These are phyloP conservation scores for Rhododendron molle DNA, from an alignment of 148 eudicot genomes.

Conservation along the genomic window DNA sequence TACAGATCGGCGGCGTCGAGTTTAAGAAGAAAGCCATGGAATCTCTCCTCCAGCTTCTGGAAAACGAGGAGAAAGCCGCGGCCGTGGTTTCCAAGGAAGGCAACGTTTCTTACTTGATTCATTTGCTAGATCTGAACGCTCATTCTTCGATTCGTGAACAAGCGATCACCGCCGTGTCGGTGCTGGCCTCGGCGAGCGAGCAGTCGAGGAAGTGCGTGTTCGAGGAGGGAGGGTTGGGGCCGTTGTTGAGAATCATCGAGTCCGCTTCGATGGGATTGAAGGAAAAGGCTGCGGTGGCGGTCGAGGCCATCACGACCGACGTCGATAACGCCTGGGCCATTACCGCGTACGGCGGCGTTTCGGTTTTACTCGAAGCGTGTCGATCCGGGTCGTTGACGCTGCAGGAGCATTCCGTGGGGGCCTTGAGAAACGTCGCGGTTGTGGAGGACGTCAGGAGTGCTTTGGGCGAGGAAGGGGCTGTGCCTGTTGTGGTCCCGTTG, in stretches of 20 bases:
- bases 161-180: constrained; percentile 36
- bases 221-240: constrained; percentile 65
- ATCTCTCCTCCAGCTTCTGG: constrained; percentile 34
- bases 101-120: constrained; percentile 33
- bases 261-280: constrained; percentile 30
- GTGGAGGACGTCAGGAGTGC: constrained; percentile 44
- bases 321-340: constrained; percentile 61
- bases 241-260: constrained; percentile 42
- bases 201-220: constrained; percentile 42
- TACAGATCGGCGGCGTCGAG: constrained; percentile 57
- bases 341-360: constrained; percentile 58
- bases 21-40: constrained; percentile 57
- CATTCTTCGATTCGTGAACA: constrained; percentile 31
- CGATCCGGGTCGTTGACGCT: constrained; percentile 35
- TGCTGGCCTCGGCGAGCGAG: constrained; percentile 36
- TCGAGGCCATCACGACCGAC: constrained; percentile 50
- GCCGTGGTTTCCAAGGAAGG: constrained; percentile 39
- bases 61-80: constrained; percentile 33
- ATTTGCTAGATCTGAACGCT: constrained; percentile 33
- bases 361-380: constrained; percentile 42
- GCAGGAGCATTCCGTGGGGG: constrained; percentile 43
- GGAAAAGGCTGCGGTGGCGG: constrained; percentile 54
- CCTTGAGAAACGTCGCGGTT: constrained; percentile 33
- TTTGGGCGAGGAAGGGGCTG: constrained; percentile 43
- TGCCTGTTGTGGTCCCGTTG: constrained; percentile 39